Evolutionary conservation across 1,284 basidiomycete genomes (phyloP).

Genomic region (Inonotus obliquus): DNA sequence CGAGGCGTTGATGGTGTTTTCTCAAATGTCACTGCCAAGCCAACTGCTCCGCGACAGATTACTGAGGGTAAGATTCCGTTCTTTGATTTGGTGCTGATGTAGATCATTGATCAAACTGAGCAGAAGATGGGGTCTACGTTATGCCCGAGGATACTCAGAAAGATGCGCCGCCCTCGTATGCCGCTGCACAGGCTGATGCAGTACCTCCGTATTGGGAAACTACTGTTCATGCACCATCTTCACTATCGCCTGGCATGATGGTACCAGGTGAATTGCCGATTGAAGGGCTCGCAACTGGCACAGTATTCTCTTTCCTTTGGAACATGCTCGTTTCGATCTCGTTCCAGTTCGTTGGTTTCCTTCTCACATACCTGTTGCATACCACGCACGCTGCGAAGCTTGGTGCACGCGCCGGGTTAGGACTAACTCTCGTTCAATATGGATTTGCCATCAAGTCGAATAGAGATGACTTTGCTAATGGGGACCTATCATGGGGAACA

Average conservation of each 20-base stretch:
- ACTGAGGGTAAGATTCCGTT: slow-evolving; percentile 49
- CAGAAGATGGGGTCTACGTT: slow-evolving; percentile 68
- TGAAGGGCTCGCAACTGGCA: slow-evolving; percentile 73
- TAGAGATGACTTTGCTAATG: slow-evolving; percentile 43
- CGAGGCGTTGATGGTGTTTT: slow-evolving; percentile 93
- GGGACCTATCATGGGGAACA: slow-evolving; percentile 26
- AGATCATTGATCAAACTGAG: neutral
- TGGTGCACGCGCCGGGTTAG: slow-evolving; percentile 91
- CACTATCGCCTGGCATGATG: slow-evolving; percentile 27
- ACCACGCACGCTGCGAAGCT: slow-evolving; percentile 95
- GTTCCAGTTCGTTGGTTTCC: slow-evolving; percentile 97
- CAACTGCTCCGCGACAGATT: slow-evolving; percentile 53
- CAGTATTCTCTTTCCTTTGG: slow-evolving; percentile 86
- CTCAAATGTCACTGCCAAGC: slow-evolving; percentile 93
- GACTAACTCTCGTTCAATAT: slow-evolving; percentile 93
- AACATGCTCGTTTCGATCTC: slow-evolving; percentile 90
- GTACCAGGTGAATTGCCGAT: slow-evolving; percentile 65
- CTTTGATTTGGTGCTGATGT: slow-evolving; percentile 7
- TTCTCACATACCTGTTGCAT: slow-evolving; percentile 90
- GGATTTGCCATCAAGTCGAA: slow-evolving; percentile 57
- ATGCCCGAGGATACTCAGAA: slow-evolving; percentile 78
- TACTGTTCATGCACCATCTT: slow-evolving; percentile 81
- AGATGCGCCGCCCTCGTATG: slow-evolving; percentile 86
- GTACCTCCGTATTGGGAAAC: slow-evolving; percentile 99
- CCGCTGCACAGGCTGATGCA: slow-evolving; percentile 87